A percentile compares a stretch with the other conserved stretches of the same genome.
Conservation (phyloP, 1,284 basidiomycete species). For the Puccinia triticina region DNA sequence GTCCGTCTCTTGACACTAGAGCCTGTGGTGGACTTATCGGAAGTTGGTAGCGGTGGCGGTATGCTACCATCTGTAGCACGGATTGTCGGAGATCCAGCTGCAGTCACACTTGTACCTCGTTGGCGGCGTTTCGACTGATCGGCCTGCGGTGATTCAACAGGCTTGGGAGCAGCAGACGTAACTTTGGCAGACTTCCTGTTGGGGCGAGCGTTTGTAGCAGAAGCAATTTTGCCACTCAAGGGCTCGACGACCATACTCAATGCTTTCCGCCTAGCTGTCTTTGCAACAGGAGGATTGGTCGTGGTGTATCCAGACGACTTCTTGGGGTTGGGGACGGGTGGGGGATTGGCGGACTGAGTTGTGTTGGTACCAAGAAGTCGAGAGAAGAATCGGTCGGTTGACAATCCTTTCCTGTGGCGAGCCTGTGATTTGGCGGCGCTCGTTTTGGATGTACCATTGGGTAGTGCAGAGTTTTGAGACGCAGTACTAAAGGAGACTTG, state of each 20-base stretch:
- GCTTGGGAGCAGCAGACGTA: not conserved
- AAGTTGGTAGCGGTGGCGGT: not conserved
- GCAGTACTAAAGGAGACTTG: slow-evolving; percentile 43
- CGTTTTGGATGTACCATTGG: slow-evolving; percentile 39
- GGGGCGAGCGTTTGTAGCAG: slow-evolving; percentile 61
- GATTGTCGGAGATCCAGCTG: not conserved
- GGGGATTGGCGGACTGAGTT: slow-evolving; percentile 52
- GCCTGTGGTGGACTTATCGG: slow-evolving; percentile 8
- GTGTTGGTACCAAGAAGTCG: slow-evolving; percentile 65
- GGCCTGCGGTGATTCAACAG: not conserved
- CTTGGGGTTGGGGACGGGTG: slow-evolving; percentile 29
- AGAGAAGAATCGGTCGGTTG: slow-evolving; percentile 73
- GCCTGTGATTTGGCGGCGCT: slow-evolving; percentile 54
- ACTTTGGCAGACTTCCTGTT: slow-evolving; percentile 53
- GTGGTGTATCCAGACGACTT: slow-evolving; percentile 59
- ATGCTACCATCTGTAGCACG: not conserved
- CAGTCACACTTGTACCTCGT: slow-evolving; percentile 24
- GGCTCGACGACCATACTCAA: slow-evolving; percentile 80
- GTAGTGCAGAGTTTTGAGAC: not conserved
- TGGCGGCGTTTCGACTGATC: slow-evolving; percentile 14
- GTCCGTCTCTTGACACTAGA: slow-evolving; percentile 11
- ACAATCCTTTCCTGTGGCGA: slow-evolving; percentile 68
- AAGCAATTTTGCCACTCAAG: slow-evolving; percentile 66
- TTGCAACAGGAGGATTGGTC: slow-evolving; percentile 21
- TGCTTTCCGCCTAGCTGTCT: slow-evolving; percentile 69